Base-by-base conservation (phyloP, 441 rosid genomes). In the Gossypium gossypioides region DNA sequence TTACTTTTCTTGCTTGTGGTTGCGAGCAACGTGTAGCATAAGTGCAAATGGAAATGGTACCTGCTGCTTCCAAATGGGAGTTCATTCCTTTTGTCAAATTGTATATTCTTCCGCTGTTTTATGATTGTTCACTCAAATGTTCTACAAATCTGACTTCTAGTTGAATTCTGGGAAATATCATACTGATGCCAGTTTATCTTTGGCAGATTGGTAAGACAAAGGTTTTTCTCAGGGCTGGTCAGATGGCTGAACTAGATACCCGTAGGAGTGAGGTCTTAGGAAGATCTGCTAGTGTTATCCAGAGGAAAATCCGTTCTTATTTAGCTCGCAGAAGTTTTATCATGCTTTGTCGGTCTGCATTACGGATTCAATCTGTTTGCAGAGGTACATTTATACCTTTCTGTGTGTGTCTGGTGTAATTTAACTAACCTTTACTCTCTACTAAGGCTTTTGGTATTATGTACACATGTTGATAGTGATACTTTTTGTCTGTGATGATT, bases 201-300 rank as follows among this genome's bases (percentile, higher is more conserved):
- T 84, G 40, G 75, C 81, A 96, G 99, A 91, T 93, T 75, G 99
- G 99, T 73, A 93, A 96, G 82, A 91, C 97, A 40, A 96, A 96
- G 83, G 88, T 96, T 58, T 96, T 96, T 69, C 96, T 93, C 64
- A 86, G 98, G 84, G 97, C 99, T 76, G 98, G 98, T 77, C 99
- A 93, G 81, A 93, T 96, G 98, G 99, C 98, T 64, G 98, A 91
- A 69, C 79, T 96, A 71, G 97, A 96, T 89, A 85, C 87, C 68
- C 91, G 91, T 56, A 88, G 99, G 87, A 91, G 77, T 76, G 98
- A 93, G 80, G 91, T 96, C 80, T 84, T 96, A 63, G 98, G 99
- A 84, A 89, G 91, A 89, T 93, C 99, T 32, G 99, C 99, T 9
- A 85, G 90, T 82, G 89, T 91, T 73, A 92, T 92, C 77, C 97